Percentiles rank a stretch among this genome's conserved stretches.
These are phyloP conservation scores for Mychonastes homosphaera DNA, from an alignment of 139 green algal species.

Conservation along the genomic window DNA sequence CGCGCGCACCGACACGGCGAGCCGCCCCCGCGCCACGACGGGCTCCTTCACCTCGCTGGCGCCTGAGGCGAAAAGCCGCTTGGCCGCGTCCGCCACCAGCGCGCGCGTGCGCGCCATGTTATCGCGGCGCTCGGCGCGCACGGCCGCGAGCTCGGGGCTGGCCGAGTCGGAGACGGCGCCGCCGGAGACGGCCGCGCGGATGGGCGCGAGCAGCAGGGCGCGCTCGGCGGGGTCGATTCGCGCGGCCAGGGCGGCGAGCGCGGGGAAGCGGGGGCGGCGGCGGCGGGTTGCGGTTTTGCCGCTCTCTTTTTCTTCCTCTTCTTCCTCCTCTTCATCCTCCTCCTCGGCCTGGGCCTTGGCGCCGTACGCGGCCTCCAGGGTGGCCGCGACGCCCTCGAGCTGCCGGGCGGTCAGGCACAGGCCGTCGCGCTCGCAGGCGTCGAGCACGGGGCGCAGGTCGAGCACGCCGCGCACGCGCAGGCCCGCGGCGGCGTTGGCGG, in stretches of 20 bases:
- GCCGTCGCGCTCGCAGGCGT: conserved; percentile 22
- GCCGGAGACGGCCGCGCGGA: conserved; percentile 35
- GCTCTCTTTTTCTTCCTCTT: no score
- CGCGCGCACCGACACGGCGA: no score
- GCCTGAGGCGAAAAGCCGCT: conserved; percentile 28
- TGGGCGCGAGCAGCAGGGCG: conserved; percentile 15
- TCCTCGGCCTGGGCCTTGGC: conserved; percentile 16
- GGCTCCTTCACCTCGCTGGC: no score
- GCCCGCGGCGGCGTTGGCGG: background rate
- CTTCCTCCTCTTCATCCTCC: background rate
- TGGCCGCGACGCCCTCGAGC: conserved; percentile 53
- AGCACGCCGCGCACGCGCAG: conserved; percentile 15
- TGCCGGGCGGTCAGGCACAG: conserved; percentile 44
- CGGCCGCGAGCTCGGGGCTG: conserved; percentile 25
- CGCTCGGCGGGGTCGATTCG: conserved; percentile 31
- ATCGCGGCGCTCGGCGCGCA: conserved; percentile 27
- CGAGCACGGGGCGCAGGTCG: conserved; percentile 48
- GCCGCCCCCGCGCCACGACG: no score
- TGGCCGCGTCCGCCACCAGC: conserved; percentile 33
- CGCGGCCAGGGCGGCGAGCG: conserved; percentile 29
- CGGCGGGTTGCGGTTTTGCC: no score
- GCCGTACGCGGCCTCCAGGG: conserved; percentile 35
- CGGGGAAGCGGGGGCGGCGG: conserved; percentile 14
- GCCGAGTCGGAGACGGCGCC: conserved; percentile 37
- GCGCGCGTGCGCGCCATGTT: conserved; percentile 35